Base-by-base conservation (phyloP, 1,139 yeast genomes). In the Debaryomyces robertsiae region DNA sequence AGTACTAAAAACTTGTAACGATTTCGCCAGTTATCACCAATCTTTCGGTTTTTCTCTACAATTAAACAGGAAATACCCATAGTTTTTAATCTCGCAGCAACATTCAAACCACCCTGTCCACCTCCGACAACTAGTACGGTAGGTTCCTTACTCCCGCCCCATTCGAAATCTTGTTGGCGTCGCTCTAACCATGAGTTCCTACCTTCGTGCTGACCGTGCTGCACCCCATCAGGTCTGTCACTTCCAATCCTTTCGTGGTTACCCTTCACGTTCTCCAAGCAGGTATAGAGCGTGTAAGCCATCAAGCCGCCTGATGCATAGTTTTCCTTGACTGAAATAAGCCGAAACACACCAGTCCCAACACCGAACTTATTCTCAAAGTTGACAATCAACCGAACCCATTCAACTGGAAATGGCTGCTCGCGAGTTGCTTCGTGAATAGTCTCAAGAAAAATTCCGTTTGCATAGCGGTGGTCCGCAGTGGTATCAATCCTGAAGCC, bases 1-100 rank as follows among this genome's bases (percentile, higher is more conserved):
- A 71, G 52, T 10, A 69, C 71, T 38, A 70, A 53, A 47, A 67
- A 70, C 49, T 67, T 65, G 53, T 70, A 70, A 31, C 76, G 54
- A 45, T 63, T 61, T 47, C 75, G 56, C 79, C 75, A 70, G 48
- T 70, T 70, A 47, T 71, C 76, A 47, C 76, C 76, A 38, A 70
- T 55, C 17, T 54, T 50, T 16, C 45, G 39, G 46, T 69, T 65
- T 27, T 61, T 56, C 34, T 70, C 76, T 7, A 71, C 58, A 42
- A 70, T 62, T 36, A 71, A 50, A 1, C 63, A 53, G 39, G 62
- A 60, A 32, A 67, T 53, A 10, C 75, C 75, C 57, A 65, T 60
- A 6, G 58, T 54, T 47, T 67, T 67, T 48, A 70, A 56, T 35
- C 75, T 55, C 1, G 76, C 72, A 25, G 75, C 75, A 25, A 61